A percentile compares a stretch with the other conserved stretches of the same genome.
Conservation (phyloP, 805 yeast species). For the Phaffomyces thermotolerans region DNA sequence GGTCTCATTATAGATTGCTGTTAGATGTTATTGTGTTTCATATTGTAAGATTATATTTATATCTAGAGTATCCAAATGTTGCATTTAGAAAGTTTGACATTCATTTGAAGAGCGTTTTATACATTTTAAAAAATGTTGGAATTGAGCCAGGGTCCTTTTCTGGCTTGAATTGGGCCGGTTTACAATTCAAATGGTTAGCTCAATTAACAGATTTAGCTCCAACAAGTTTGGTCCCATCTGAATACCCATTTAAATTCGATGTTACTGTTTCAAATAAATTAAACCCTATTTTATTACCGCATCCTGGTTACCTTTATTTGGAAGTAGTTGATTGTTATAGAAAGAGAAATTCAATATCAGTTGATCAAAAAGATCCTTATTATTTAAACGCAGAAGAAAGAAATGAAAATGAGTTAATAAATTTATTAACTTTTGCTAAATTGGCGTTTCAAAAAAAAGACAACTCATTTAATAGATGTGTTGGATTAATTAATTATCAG, state of each 20-base stretch:
- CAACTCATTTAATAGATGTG: slow-evolving; percentile 29
- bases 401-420: slow-evolving; percentile 16
- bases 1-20: slow-evolving; percentile 41
- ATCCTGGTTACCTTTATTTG: slow-evolving; percentile 36
- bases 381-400: slow-evolving; percentile 1
- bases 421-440: slow-evolving; percentile 30
- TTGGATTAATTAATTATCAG: slow-evolving; percentile 39
- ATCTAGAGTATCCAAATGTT: slow-evolving; percentile 47
- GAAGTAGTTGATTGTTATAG: slow-evolving; percentile 30
- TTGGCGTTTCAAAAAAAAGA: slow-evolving; percentile 31
- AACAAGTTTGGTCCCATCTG: slow-evolving; percentile 30
- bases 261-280: slow-evolving; percentile 10
- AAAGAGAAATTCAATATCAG: slow-evolving; percentile 13
- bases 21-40: slow-evolving; percentile 58
- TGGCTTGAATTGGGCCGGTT: slow-evolving; percentile 45
- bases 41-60: slow-evolving; percentile 52
- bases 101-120: slow-evolving; percentile 49
- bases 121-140: slow-evolving; percentile 27
- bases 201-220: slow-evolving; percentile 48
- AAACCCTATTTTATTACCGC: slow-evolving; percentile 32
- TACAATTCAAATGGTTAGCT: slow-evolving; percentile 63
- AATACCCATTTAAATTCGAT: slow-evolving; percentile 28
- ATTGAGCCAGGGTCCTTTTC: slow-evolving; percentile 24
- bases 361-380: slow-evolving; percentile 14
- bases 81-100: slow-evolving; percentile 59